A percentile compares a stretch with the other conserved stretches of the same genome.
Conservation (phyloP, 805 yeast species). For the Starmerella lactis-condensi region DNA sequence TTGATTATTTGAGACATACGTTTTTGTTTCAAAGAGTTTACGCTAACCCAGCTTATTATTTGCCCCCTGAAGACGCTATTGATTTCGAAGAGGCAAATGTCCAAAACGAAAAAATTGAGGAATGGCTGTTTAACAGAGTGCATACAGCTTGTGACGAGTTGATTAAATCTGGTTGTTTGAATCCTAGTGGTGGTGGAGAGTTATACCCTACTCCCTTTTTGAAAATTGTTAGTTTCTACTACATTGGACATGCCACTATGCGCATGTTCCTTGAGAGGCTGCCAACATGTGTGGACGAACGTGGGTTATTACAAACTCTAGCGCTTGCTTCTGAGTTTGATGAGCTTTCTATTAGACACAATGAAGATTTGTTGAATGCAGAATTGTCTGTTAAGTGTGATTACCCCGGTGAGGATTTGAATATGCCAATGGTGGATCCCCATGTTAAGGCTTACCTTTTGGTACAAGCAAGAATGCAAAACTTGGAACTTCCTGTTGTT, state of each 20-base stretch:
- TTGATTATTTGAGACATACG: conserved; percentile 63
- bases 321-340: conserved; percentile 64
- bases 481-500: conserved; percentile 73
- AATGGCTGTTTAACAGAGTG: conserved; percentile 32
- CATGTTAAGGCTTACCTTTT: conserved; percentile 61
- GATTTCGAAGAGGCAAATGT: conserved; percentile 2
- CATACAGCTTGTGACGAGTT: conserved; percentile 51
- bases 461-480: conserved; percentile 51
- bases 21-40: conserved; percentile 56
- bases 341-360: conserved; percentile 78
- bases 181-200: conserved; percentile 15
- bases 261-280: conserved; percentile 36
- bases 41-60: conserved; percentile 60
- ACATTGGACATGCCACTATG: conserved; percentile 77
- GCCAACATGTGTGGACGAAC: conserved; percentile 26
- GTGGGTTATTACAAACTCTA: conserved; percentile 39
- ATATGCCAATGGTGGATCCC: conserved; percentile 58
- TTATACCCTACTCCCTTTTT: conserved; percentile 55
- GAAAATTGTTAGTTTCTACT: conserved; percentile 75
- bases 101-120: conserved; percentile 17
- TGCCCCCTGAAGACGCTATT: conserved; percentile 20
- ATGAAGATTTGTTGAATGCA: conserved; percentile 70
- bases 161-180: conserved; percentile 33
- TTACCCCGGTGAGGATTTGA: conserved; percentile 30
- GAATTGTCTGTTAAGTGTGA: conserved; percentile 58